Percentiles rank a stretch among this genome's conserved stretches.
These are phyloP conservation scores for Polytolypa hystricis DNA, from an alignment of 2,329 filamentous ascomycete genomes.

Conservation along the genomic window DNA sequence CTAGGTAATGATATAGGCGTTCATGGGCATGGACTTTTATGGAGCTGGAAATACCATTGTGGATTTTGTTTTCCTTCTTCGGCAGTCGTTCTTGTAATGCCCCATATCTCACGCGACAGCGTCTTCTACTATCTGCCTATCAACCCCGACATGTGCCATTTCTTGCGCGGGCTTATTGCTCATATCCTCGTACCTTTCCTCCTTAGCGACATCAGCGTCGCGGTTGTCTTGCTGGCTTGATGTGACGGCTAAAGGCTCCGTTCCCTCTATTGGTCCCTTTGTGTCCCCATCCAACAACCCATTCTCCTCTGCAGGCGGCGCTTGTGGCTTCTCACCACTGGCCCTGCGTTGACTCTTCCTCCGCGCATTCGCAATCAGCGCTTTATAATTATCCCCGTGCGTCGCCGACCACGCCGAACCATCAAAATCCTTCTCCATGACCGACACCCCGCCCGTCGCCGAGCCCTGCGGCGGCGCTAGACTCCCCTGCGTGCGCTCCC, in stretches of 20 bases:
- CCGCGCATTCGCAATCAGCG: conserved; percentile 66
- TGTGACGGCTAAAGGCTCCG: no score
- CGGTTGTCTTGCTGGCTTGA: no score
- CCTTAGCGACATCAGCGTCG: no score
- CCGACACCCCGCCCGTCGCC: conserved; percentile 10
- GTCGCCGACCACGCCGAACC: conserved; percentile 60
- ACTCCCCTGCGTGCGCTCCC: conserved; percentile 74
- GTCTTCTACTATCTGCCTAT: conserved; percentile 3
- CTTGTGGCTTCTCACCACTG: conserved; percentile 17
- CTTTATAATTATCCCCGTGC: conserved; percentile 65
- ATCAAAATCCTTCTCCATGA: conserved; percentile 87
- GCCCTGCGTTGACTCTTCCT: conserved; percentile 35
- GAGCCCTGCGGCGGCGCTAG: conserved; percentile 16
- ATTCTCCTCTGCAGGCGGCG: conserved; percentile 3
- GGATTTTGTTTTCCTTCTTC: no score
- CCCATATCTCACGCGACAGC: neutral
- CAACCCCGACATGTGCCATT: conserved; percentile 61
- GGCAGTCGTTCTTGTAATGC: no score
- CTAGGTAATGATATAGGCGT: no score
- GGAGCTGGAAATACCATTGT: no score
- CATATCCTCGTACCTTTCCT: no score
- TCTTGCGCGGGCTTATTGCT: no score
- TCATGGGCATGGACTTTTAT: no score
- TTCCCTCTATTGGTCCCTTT: no score
- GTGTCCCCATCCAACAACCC: no score